A percentile compares a stretch with the other conserved stretches of the same genome.
Evolutionary conservation across 148 eudicot species (phyloP).

Genomic region (Cornus suecica): DNA sequence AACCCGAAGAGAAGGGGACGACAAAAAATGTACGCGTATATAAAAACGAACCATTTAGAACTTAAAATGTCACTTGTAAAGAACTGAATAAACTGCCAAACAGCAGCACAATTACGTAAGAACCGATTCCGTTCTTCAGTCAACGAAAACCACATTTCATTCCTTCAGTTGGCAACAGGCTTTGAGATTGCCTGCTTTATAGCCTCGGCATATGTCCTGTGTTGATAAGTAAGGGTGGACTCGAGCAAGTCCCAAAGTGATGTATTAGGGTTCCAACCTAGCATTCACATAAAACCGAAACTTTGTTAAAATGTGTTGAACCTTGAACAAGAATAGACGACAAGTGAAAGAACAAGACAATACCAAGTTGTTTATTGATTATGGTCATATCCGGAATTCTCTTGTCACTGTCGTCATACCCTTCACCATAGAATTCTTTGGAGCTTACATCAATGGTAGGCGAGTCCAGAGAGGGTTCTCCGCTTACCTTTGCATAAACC

Average conservation of each 20-base stretch:
- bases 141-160: neutral
- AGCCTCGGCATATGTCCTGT: slow-evolving; percentile 95
- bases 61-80: slow-evolving; percentile 16
- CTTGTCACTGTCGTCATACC: slow-evolving; percentile 97
- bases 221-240: slow-evolving; percentile 95
- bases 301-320: neutral
- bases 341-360: slow-evolving; percentile 4
- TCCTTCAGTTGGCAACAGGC: slow-evolving; percentile 55
- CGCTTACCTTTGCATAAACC: slow-evolving; percentile 91
- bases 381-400: slow-evolving; percentile 99
- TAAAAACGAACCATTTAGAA: slow-evolving; percentile 25
- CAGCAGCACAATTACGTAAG: neutral
- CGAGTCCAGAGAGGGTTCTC: slow-evolving; percentile 61
- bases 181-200: slow-evolving; percentile 72
- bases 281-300: neutral
- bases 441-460: slow-evolving; percentile 93
- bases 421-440: slow-evolving; percentile 90
- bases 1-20: neutral
- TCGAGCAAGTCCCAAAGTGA: slow-evolving; percentile 99
- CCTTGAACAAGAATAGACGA: neutral
- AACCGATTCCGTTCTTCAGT: neutral
- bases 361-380: slow-evolving; percentile 94
- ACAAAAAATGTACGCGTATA: slow-evolving; percentile 26
- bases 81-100: slow-evolving; percentile 18
- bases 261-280: slow-evolving; percentile 98